Percentiles rank a stretch among this genome's conserved stretches.
These are phyloP conservation scores for Penicillium canariense DNA, from an alignment of 495 filamentous ascomycete genomes.

Conservation along the genomic window DNA sequence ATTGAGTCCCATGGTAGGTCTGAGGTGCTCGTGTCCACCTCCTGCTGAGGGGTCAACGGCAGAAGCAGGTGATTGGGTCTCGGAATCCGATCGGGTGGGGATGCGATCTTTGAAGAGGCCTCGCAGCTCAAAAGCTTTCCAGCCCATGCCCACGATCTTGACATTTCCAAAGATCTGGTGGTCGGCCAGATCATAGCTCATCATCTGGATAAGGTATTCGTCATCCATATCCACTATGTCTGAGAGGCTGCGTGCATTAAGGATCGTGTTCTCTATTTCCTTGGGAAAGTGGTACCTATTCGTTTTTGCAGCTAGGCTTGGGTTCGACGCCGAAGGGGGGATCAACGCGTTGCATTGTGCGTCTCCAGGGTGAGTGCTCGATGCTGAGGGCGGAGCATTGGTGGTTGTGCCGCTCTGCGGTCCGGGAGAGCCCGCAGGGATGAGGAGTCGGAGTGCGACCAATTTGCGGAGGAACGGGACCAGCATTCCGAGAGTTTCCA, in stretches of 20 bases:
- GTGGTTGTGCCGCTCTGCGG: constrained; percentile 1
- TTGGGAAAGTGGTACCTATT: background rate
- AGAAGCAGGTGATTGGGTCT: constrained; percentile 12
- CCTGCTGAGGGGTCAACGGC: background rate
- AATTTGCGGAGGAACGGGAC: constrained; percentile 51
- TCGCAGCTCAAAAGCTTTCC: constrained; percentile 38
- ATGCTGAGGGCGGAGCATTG: background rate
- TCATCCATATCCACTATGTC: constrained; percentile 43
- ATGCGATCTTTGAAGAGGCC: constrained; percentile 34
- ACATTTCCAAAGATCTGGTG: constrained; percentile 34
- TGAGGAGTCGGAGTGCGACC: constrained; percentile 41
- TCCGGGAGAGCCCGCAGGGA: constrained; percentile 28
- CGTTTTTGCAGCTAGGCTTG: background rate
- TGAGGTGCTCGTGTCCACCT: background rate
- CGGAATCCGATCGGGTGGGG: background rate
- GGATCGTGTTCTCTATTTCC: constrained; percentile 11
- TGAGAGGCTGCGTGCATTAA: constrained; percentile 24
- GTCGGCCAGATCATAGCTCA: constrained; percentile 36
- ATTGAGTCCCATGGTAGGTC: background rate
- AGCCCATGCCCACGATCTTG: constrained; percentile 40
- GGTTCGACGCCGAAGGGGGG: background rate
- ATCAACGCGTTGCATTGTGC: background rate
- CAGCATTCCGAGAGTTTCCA: constrained; percentile 43
- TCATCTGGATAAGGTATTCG: constrained; percentile 28
- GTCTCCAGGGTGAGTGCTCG: background rate